Base-by-base conservation (phyloP, 2,329 filamentous ascomycete genomes). In the Didymella pinodella region DNA sequence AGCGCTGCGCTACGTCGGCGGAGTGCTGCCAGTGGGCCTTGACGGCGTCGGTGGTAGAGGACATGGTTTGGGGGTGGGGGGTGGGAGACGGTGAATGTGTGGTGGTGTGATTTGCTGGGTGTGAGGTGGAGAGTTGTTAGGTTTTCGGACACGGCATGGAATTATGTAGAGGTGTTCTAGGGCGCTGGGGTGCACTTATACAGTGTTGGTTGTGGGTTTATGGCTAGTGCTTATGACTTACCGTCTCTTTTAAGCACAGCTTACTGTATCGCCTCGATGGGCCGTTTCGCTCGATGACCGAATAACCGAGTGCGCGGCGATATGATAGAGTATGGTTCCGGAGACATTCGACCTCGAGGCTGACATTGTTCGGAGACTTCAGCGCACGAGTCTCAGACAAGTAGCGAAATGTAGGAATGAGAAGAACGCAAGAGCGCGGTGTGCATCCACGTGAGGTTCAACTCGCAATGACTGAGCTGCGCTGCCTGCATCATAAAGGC, bases 1-100 rank as follows among this genome's bases (percentile, higher is more conserved):
- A 73, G 38, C 60, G 66, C 7, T 57, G 36, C 1, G 66, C 71
- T 6, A 65, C 7, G 16, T 57, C 36, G 2, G 44, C 5, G 16
- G 16, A 22, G 11, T 48, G 32, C 44, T 57, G 55, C 55, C 55
- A 57, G 10, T 22, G n/a, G 4, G 44, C 41, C 18, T 26, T 43
- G 22, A 52, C n/a, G 20, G 43, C 10, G n/a, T 22, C 41, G 41
- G 20, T 1, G 10, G 16, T 1, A 2, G 20, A 25, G 7, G 38
- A 4, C 38, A 41, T 34, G 20, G 3, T 41, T 41, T 18, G 18
- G 18, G 11, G 22, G 18, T 6, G 3, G 38, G 12, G 14, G 7
- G 2, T 29, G 28, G 28, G 31, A 5, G 31, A 34, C 2, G 31
- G 10, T 34, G 31, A 8, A 14, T 34, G 11, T 34, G 14, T 22